Evolutionary conservation across 2,329 filamentous ascomycete genomes (phyloP).

Genomic region (Cladosporium sp.): DNA sequence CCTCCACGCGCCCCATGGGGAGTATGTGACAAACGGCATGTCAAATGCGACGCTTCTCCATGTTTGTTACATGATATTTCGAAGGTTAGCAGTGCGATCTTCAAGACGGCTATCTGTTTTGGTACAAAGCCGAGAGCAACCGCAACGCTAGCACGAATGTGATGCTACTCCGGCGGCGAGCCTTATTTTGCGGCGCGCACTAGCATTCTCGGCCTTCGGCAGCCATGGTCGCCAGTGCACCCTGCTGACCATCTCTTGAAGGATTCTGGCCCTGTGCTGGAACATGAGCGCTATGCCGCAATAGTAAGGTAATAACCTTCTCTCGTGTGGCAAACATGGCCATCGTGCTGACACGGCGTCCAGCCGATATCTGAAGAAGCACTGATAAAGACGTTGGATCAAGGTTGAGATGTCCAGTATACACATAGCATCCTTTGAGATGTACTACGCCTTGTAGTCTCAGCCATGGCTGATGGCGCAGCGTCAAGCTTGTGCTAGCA

Average conservation of each 20-base stretch:
- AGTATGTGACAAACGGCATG: not conserved
- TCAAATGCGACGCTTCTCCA: not conserved
- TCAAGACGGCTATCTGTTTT: not conserved
- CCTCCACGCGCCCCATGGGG: not conserved
- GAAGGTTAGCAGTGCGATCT: not conserved
- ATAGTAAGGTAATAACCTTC: constrained; percentile 8
- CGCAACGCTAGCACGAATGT: constrained; percentile 2
- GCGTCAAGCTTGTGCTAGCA: constrained; percentile 5
- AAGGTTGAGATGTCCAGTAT: too few species aligned
- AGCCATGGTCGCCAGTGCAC: not conserved
- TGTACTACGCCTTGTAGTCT: not conserved
- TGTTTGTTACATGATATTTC: not conserved
- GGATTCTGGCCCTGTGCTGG: not conserved
- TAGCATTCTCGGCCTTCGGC: constrained; percentile 2
- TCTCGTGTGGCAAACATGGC: not conserved
- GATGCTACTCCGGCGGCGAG: constrained; percentile 6
- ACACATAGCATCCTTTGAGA: not conserved
- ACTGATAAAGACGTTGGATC: too few species aligned
- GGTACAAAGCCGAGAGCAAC: constrained; percentile 10
- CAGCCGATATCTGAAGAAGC: too few species aligned
- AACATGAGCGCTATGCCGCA: not conserved
- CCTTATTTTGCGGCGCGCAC: not conserved
- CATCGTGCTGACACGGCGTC: too few species aligned
- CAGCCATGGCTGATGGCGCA: not conserved
- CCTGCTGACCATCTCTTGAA: not conserved